phyloP scores from a whole-genome alignment of 345 rosid genomes.

The Populus deltoides region DNA sequence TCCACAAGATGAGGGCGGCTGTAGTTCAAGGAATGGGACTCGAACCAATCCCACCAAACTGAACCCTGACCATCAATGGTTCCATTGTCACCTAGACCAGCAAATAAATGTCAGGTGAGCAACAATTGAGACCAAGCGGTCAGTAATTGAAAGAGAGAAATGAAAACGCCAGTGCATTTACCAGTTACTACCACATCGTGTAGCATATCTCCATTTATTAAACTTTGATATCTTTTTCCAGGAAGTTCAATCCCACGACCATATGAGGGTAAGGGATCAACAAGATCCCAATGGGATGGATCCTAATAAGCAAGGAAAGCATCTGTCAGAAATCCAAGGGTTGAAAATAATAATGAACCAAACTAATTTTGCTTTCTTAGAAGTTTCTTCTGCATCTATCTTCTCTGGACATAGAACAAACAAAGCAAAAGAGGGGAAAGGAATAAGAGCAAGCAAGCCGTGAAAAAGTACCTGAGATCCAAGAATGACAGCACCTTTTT shows the following conservation, averaged over 20 bases:
- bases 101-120: background rate
- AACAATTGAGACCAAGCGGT: background rate
- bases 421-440: background rate
- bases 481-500: slow-evolving; percentile 81
- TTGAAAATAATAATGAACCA: background rate
- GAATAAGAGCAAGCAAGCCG: background rate
- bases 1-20: slow-evolving; percentile 92
- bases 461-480: slow-evolving; percentile 68
- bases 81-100: slow-evolving; percentile 70
- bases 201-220: slow-evolving; percentile 75
- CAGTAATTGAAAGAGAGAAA: background rate
- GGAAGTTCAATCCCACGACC: slow-evolving; percentile 88
- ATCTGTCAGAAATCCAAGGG: background rate
- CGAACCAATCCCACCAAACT: slow-evolving; percentile 82
- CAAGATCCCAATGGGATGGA: slow-evolving; percentile 75
- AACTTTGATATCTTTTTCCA: slow-evolving; percentile 68
- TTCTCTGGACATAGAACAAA: background rate
- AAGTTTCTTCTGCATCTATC: background rate
- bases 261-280: slow-evolving; percentile 80
- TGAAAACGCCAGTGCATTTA: slow-evolving; percentile 8
- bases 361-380: background rate
- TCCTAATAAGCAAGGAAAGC: slow-evolving; percentile 43
- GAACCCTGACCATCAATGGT: slow-evolving; percentile 90
- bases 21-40: slow-evolving; percentile 59
- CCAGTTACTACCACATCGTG: slow-evolving; percentile 84